Evolutionary conservation across 345 rosid genomes (phyloP), one percentile per base, ranked within the genome.

Genomic region (Zanthoxylum bungeanum): DNA sequence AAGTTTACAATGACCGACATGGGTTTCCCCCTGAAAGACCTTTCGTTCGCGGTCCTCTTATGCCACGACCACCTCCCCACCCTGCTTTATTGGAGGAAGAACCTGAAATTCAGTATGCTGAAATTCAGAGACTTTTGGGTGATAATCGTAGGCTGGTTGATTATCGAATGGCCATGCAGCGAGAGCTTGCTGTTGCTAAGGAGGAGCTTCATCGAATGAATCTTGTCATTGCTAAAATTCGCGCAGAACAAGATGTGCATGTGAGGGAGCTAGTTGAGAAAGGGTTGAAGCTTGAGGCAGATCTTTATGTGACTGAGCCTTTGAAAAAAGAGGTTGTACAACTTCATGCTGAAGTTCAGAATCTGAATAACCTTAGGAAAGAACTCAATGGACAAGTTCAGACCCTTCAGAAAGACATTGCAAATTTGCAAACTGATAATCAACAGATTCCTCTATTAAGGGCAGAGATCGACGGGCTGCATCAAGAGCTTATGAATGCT

Each of bases 131-230:
- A 85, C 87, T 95, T 47, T 82, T 92, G 80, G 73, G 58, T 72
- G 99, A 92, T 68, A 92, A 89, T 69, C 93, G 81, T 47, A 83
- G 90, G 72, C 68, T 95, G 75, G 83, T 76, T 36, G 98, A 92
- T 10, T 93, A 95, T 72, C 79, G 96, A 31, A 82, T 82, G 79
- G 82, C 87, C 74, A 71, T 92, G n/a, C n/a, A n/a, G n/a, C n/a
- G n/a, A n/a, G n/a, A n/a, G n/a, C n/a, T n/a, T n/a, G n/a, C n/a
- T n/a, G 89, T 84, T 47, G 86, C 97, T 2, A 95, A 91, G 78
- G 97, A 95, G 75, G 98, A 95, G 73, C 75, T 92, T 79, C 99
- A 83, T 67, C 89, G 96, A 2, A 76, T 91, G 88, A 95, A 87
- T 80, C 71, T 85, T 17, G 76, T 84, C 56, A 71, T 86, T 40